Conservation (phyloP, 2,329 filamentous ascomycete species). For the Claviceps digitariae region DNA sequence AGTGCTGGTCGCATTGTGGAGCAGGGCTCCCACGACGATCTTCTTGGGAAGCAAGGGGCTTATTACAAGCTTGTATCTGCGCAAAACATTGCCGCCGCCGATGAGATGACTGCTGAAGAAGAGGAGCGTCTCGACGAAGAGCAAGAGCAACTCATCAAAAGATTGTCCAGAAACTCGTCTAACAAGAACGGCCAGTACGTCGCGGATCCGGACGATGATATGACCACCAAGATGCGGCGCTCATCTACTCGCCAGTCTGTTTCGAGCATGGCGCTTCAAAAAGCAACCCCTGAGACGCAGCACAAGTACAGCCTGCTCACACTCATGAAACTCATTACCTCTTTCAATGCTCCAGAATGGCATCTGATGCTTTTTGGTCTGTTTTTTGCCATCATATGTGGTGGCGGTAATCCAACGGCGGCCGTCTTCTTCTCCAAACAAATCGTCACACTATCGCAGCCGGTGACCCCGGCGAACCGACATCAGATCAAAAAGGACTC, state of each 20-base stretch:
- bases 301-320: conserved; percentile 57
- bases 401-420: conserved; percentile 60
- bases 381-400: conserved; percentile 61
- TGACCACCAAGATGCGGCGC: conserved; percentile 42
- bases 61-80: conserved; percentile 82
- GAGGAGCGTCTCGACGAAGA: conserved; percentile 34
- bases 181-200: conserved; percentile 27
- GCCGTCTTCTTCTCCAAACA: conserved; percentile 77
- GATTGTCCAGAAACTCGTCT: conserved; percentile 21
- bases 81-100: conserved; percentile 60
- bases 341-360: conserved; percentile 66
- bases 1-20: conserved; percentile 73
- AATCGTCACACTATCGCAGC: conserved; percentile 53
- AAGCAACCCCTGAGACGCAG: conserved; percentile 33
- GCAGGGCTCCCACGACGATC: conserved; percentile 73
- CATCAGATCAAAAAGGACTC: conserved; percentile 51
- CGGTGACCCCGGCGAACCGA: conserved; percentile 35
- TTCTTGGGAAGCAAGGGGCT: conserved; percentile 56
- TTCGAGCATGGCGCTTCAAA: conserved; percentile 58
- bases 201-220: conserved; percentile 49
- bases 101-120: conserved; percentile 38
- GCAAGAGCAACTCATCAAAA: conserved; percentile 37
- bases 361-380: conserved; percentile 60
- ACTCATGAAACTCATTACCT: conserved; percentile 63
- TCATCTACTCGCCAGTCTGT: conserved; percentile 42